Conservation (phyloP, 129 eudicot genomes). For the Tagetes patula region DNA sequence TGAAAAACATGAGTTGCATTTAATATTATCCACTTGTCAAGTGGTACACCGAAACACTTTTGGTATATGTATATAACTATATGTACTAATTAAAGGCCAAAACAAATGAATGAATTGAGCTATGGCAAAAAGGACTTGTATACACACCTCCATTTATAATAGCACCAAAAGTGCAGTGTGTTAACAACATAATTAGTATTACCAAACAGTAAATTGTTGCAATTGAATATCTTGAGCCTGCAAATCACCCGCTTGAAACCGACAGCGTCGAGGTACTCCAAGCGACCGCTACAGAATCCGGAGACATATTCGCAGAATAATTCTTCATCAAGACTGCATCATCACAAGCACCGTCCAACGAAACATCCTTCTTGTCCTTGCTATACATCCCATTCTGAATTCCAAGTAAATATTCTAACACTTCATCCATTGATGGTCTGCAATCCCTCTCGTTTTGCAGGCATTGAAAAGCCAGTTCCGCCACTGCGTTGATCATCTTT, state of each 20-base stretch:
- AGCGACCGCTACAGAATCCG: conserved; percentile 45
- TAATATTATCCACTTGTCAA: not conserved
- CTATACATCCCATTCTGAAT: conserved; percentile 39
- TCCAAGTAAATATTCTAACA: conserved; percentile 32
- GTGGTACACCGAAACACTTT: not conserved
- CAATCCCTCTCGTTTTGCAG: conserved; percentile 58
- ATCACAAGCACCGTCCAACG: conserved; percentile 35
- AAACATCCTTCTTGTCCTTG: conserved; percentile 25
- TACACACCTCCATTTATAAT: conserved; percentile 19
- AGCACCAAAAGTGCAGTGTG: conserved; percentile 7
- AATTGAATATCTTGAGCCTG: conserved; percentile 14
- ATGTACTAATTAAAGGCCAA: not conserved
- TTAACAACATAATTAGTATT: conserved; percentile 12
- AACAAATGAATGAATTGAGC: conserved; percentile 29
- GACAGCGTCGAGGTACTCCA: conserved; percentile 42
- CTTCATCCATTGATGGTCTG: conserved; percentile 70
- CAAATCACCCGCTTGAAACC: conserved; percentile 35
- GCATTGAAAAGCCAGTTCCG: conserved; percentile 70
- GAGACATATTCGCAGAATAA: conserved; percentile 33
- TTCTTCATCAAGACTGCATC: conserved; percentile 49
- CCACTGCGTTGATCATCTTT: conserved; percentile 49
- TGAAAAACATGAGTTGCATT: not conserved
- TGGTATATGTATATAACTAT: too few species aligned
- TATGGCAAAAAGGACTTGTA: conserved; percentile 27
- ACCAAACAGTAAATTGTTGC: not conserved